Percentiles rank a stretch among this genome's conserved stretches.
Conservation (phyloP, 2,329 filamentous ascomycete species). For the Blastomyces emzantsi region DNA sequence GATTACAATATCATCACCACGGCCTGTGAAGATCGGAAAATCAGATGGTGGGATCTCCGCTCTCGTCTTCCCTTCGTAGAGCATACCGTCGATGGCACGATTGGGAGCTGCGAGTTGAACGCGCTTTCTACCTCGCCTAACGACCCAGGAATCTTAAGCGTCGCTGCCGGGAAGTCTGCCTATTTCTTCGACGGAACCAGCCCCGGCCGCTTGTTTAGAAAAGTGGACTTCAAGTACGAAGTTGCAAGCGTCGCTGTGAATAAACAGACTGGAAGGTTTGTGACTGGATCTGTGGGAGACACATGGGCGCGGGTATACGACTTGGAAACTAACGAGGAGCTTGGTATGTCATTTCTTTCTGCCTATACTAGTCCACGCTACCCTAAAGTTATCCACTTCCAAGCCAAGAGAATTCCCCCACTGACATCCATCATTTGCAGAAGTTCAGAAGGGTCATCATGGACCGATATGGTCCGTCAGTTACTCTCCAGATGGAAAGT, state of each 20-base stretch:
- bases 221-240: constrained; percentile 68
- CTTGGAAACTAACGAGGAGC: constrained; percentile 71
- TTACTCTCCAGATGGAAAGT: constrained; percentile 89
- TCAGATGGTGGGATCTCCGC: constrained; percentile 90
- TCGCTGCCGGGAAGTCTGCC: constrained; percentile 87
- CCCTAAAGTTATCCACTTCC: not conserved
- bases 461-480: constrained; percentile 94
- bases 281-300: constrained; percentile 83
- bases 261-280: constrained; percentile 67
- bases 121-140: constrained; percentile 52
- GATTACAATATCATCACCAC: constrained; percentile 85
- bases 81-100: constrained; percentile 69
- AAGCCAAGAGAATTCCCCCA: constrained; percentile 1
- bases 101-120: constrained; percentile 87
- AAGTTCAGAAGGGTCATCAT: constrained; percentile 93
- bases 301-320: constrained; percentile 96
- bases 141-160: constrained; percentile 66
- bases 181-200: constrained; percentile 79
- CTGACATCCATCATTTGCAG: constrained; percentile 37
- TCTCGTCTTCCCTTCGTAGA: constrained; percentile 65
- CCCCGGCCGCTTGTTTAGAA: constrained; percentile 65
- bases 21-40: constrained; percentile 77
- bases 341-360: constrained; percentile 44
- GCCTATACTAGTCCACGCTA: constrained; percentile 5
- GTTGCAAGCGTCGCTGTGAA: constrained; percentile 88